These are phyloP conservation scores for Styphnolobium japonicum DNA, from an alignment of 306 rosid genomes.

Conservation along the genomic window DNA sequence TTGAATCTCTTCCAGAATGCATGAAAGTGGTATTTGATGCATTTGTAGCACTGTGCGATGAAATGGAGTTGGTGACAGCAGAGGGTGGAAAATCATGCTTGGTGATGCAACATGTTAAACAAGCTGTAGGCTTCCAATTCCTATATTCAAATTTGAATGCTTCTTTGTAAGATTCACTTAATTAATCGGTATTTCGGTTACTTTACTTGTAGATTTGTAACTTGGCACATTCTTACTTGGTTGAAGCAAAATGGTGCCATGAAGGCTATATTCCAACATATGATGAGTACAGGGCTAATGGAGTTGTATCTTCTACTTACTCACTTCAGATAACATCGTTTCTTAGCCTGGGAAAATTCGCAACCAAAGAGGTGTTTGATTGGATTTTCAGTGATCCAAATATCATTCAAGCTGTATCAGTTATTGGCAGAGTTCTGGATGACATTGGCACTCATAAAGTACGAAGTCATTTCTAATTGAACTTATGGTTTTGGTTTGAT, in stretches of 20 bases:
- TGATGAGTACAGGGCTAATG: conserved; percentile 21
- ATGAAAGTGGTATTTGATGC: conserved; percentile 18
- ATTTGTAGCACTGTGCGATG: neutral
- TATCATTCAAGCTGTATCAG: conserved; percentile 10
- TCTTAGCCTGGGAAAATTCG: conserved; percentile 15
- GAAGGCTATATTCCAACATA: conserved; percentile 9
- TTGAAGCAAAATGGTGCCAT: conserved; percentile 29
- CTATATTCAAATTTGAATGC: neutral
- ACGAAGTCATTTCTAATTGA: neutral
- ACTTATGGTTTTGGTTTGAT: neutral
- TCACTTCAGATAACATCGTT: neutral
- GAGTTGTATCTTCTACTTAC: neutral
- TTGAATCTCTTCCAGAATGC: conserved; percentile 6
- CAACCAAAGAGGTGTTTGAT: conserved; percentile 31
- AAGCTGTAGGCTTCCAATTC: neutral
- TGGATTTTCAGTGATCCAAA: conserved; percentile 35
- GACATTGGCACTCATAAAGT: conserved; percentile 44
- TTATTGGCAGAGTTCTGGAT: conserved; percentile 19
- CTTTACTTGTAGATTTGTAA: neutral
- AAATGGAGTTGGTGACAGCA: neutral
- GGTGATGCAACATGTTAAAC: neutral
- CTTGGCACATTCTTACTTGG: neutral
- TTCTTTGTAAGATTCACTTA: neutral
- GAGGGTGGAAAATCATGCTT: neutral
- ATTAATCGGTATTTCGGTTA: neutral